A percentile compares a stretch with the other conserved stretches of the same genome.
phyloP scores from a whole-genome alignment of 2,329 filamentous ascomycete species.

The Periconia sp. region DNA sequence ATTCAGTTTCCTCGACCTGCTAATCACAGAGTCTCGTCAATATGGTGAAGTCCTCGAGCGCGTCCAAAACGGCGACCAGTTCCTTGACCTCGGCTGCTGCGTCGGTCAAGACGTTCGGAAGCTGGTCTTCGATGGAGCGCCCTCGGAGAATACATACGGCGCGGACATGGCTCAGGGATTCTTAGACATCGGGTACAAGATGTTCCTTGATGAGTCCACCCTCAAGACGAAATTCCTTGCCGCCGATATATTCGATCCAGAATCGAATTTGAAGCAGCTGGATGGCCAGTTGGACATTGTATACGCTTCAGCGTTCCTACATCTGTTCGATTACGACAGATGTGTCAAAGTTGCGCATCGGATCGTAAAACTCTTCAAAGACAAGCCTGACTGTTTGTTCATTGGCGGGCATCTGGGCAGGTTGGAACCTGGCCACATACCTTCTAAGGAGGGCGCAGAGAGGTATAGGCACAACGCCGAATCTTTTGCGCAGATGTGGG shows the following conservation, averaged over 20 bases:
- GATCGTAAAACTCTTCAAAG: conserved; percentile 36
- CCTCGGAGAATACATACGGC: conserved; percentile 44
- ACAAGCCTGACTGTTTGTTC: conserved; percentile 37
- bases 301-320: conserved; percentile 47
- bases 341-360: conserved; percentile 42
- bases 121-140: conserved; percentile 46
- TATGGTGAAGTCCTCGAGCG: conserved; percentile 39
- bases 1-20: conserved; percentile 40
- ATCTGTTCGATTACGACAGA: conserved; percentile 46
- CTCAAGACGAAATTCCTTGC: conserved; percentile 55
- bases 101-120: conserved; percentile 51
- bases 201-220: conserved; percentile 40
- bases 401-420: conserved; percentile 45
- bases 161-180: conserved; percentile 48
- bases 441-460: conserved; percentile 1
- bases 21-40: conserved; percentile 21
- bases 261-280: conserved; percentile 36
- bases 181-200: conserved; percentile 55
- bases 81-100: conserved; percentile 39
- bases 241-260: conserved; percentile 49
- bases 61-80: conserved; percentile 36
- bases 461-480: conserved; percentile 43
- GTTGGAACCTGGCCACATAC: conserved; percentile 27
- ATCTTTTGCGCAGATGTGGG: conserved; percentile 42
- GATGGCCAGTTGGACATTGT: conserved; percentile 47